Percentiles rank a stretch among this genome's conserved stretches.
Evolutionary conservation across 2,329 filamentous ascomycete species (phyloP).

Genomic region (Byssoonygena ceratinophila): DNA sequence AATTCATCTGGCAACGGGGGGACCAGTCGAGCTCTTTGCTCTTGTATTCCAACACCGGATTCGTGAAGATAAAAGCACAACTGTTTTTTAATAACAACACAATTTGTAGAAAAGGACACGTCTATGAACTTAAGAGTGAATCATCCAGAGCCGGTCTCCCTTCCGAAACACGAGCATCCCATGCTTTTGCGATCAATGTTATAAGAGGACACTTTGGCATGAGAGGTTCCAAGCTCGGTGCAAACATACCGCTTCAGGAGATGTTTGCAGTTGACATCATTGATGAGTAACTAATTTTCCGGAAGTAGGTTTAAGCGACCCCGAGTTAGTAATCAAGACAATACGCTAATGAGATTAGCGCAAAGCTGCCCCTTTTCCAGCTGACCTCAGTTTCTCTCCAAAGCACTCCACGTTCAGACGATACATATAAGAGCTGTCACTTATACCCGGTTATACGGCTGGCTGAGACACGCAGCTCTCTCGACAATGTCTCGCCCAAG

Average conservation of each 20-base stretch:
- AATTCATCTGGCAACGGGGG: constrained; percentile 3
- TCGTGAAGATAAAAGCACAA: not conserved
- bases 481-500: not conserved
- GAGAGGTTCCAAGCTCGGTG: constrained; percentile 3
- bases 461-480: constrained; percentile 1
- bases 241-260: constrained; percentile 15
- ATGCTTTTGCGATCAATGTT: not conserved
- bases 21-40: constrained; percentile 1
- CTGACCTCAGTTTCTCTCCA: not conserved
- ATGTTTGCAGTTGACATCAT: constrained; percentile 12
- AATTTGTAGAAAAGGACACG: constrained; percentile 15
- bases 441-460: not conserved
- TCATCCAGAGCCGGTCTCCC: constrained; percentile 5
- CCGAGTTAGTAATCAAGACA: not conserved
- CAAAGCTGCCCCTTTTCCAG: no score
- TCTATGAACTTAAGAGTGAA: constrained; percentile 9
- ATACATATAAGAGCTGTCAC: not conserved
- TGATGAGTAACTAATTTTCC: not conserved
- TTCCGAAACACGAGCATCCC: constrained; percentile 3
- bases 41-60: constrained; percentile 8
- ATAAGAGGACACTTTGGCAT: constrained; percentile 21
- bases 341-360: not conserved
- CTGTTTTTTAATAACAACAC: not conserved
- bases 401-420: not conserved
- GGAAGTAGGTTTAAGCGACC: not conserved